phyloP scores from a whole-genome alignment of 441 rosid species.

The Jatropha multifida region DNA sequence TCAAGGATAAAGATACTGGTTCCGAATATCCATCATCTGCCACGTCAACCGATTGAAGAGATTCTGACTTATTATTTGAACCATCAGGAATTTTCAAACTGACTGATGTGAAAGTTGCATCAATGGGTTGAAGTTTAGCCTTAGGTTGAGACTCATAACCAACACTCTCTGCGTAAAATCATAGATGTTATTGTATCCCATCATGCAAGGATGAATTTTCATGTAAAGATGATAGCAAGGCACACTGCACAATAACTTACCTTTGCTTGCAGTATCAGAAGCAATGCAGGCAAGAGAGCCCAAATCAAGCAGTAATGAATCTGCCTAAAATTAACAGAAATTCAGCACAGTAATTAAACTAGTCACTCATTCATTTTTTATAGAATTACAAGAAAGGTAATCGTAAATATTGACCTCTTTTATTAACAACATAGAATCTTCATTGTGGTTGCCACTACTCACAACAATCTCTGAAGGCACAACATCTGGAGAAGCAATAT shows the following conservation, averaged over 20 bases:
- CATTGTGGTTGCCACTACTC: background rate
- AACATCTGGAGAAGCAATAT: background rate
- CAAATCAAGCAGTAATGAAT: constrained; percentile 15
- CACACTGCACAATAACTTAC: constrained; percentile 6
- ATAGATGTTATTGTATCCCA: background rate
- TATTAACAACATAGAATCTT: background rate
- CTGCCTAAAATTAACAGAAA: constrained; percentile 15
- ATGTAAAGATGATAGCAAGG: background rate
- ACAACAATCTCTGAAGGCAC: constrained; percentile 4
- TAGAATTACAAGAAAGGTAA: background rate
- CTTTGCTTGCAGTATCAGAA: constrained; percentile 11
- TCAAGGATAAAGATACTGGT: constrained; percentile 9
- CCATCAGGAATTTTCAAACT: constrained; percentile 1
- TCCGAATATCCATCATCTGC: background rate
- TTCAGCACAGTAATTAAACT: constrained; percentile 7
- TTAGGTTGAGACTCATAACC: constrained; percentile 17
- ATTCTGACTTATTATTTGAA: constrained; percentile 2
- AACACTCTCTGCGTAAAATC: constrained; percentile 7
- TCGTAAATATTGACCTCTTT: background rate
- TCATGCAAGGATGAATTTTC: background rate
- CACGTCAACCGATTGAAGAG: constrained; percentile 9
- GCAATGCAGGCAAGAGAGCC: constrained; percentile 12
- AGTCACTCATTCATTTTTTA: background rate
- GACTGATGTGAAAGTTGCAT: constrained; percentile 1
- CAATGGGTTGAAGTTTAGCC: background rate